Percentiles rank a stretch among this genome's conserved stretches.
phyloP scores from a whole-genome alignment of 2,329 filamentous ascomycete genomes.

The Atkinsonella texensis region DNA sequence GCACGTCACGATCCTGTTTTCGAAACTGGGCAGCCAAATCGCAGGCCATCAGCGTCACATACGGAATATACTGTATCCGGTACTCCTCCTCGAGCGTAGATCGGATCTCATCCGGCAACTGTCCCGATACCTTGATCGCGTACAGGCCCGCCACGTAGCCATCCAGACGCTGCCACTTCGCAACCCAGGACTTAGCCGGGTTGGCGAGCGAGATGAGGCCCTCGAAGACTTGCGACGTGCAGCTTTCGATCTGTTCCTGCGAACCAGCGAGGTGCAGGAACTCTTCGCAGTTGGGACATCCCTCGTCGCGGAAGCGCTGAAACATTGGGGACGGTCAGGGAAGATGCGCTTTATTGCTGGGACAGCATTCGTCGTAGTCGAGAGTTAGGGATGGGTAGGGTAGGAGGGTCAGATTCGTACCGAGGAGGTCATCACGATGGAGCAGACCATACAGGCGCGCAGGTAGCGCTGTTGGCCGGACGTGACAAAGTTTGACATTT shows the following conservation, averaged over 20 bases:
- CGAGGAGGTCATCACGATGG: constrained; percentile 72
- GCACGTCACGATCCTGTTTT: neutral
- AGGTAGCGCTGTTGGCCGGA: constrained; percentile 71
- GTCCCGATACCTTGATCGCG: constrained; percentile 85
- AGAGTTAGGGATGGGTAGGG: neutral
- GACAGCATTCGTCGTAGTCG: neutral
- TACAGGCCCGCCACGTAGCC: constrained; percentile 83
- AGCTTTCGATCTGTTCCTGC: constrained; percentile 73
- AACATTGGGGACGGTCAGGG: neutral
- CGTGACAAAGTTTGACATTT: constrained; percentile 48
- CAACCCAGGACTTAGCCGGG: constrained; percentile 81
- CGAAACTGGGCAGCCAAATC: neutral
- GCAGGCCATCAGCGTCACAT: constrained; percentile 28
- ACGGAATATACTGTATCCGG: constrained; percentile 55
- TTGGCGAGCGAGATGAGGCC: constrained; percentile 78
- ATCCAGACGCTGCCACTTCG: constrained; percentile 90
- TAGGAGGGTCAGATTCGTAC: constrained; percentile 31
- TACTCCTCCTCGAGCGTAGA: constrained; percentile 50
- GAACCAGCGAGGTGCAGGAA: constrained; percentile 75
- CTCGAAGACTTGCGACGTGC: constrained; percentile 93
- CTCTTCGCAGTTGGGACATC: constrained; percentile 94
- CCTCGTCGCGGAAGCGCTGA: constrained; percentile 72
- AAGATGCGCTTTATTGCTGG: neutral
- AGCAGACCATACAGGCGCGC: constrained; percentile 98
- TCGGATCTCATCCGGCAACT: constrained; percentile 55